These are phyloP conservation scores for Diplotaxis tenuifolia DNA, from an alignment of 345 rosid species.

Conservation along the genomic window DNA sequence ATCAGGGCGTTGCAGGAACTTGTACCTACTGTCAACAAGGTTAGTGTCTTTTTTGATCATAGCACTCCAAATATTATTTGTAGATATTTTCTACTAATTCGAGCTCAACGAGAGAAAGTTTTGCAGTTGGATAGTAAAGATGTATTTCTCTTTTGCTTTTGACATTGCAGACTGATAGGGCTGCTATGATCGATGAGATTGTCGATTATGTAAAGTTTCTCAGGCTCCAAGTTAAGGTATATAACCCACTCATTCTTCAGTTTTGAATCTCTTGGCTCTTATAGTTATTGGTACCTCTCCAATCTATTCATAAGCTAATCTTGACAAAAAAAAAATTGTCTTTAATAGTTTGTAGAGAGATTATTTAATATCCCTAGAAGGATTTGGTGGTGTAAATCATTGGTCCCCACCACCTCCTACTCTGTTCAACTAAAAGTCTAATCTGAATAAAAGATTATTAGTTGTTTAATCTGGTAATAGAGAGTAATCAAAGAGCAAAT, in stretches of 20 bases:
- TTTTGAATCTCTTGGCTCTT: neutral
- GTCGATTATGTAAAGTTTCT: conserved; percentile 99
- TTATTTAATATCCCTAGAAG: conserved; percentile 13
- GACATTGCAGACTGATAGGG: conserved; percentile 79
- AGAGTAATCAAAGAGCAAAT: conserved; percentile 27
- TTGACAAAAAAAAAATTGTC: neutral
- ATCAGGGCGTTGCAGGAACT: conserved; percentile 96
- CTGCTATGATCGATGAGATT: conserved; percentile 98
- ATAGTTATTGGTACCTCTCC: conserved; percentile 4
- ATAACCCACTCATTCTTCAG: neutral
- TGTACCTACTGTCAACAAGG: conserved; percentile 99
- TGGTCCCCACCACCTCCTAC: conserved; percentile 37
- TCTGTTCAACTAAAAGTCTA: conserved; percentile 13
- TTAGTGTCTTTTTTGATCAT: conserved; percentile 32
- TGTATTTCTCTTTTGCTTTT: neutral
- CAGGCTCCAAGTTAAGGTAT: conserved; percentile 98
- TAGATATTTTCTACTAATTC: neutral
- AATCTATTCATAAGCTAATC: conserved; percentile 1
- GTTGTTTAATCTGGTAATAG: conserved; percentile 16
- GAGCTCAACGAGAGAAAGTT: neutral
- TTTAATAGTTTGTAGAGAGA: conserved; percentile 8
- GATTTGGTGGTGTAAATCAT: conserved; percentile 25
- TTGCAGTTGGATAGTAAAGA: conserved; percentile 2
- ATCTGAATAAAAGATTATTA: conserved; percentile 18
- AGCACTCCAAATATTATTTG: too few species aligned